These are phyloP conservation scores for Fusarium pseudocircinatum DNA, from an alignment of 2,329 filamentous ascomycete genomes.

Conservation along the genomic window DNA sequence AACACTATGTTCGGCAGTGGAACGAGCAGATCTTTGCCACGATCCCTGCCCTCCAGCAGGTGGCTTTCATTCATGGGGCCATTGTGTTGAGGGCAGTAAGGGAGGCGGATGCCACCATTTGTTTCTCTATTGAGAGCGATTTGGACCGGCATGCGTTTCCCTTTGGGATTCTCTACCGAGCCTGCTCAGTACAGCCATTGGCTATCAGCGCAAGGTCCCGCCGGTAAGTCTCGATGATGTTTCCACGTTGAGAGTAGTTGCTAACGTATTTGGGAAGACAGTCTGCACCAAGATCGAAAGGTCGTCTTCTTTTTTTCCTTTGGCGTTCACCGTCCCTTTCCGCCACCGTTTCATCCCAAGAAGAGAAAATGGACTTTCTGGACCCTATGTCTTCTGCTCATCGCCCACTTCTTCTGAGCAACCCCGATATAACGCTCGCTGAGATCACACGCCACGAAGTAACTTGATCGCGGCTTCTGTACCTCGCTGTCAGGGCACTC, in stretches of 20 bases:
- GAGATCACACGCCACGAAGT: background rate
- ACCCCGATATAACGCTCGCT: background rate
- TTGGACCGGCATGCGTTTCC: background rate
- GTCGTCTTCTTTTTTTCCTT: too few species aligned
- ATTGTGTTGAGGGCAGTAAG: background rate
- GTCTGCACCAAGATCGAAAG: background rate
- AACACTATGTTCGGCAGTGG: background rate
- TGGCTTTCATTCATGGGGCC: background rate
- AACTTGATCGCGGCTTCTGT: background rate
- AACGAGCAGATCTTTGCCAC: background rate
- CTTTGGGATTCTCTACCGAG: background rate
- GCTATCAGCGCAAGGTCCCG: accelerated
- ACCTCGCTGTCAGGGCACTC: background rate
- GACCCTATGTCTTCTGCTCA: constrained; percentile 48
- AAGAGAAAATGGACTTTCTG: constrained; percentile 52
- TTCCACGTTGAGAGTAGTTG: background rate
- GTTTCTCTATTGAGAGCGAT: background rate
- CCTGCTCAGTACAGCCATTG: background rate
- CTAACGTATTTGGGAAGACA: background rate
- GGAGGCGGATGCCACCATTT: background rate
- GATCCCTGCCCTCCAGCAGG: background rate
- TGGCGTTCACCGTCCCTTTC: background rate
- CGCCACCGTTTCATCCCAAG: constrained; percentile 34
- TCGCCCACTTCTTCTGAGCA: constrained; percentile 28
- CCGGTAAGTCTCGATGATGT: background rate